Evolutionary conservation across 345 rosid genomes (phyloP).

Genomic region (Isatis tinctoria): DNA sequence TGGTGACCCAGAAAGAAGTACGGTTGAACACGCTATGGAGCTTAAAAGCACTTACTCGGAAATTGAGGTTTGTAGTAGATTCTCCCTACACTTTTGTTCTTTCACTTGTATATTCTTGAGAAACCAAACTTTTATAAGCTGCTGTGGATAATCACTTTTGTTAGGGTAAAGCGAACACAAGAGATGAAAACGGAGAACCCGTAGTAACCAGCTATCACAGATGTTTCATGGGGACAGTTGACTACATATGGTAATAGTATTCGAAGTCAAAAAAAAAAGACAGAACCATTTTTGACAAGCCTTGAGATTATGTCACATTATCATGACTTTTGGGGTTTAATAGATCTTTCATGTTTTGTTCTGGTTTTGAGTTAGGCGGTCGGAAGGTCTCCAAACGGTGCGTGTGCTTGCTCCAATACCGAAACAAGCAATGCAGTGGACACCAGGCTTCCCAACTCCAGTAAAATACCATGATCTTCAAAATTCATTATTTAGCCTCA

Average conservation of each 20-base stretch:
- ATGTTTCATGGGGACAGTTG: constrained; percentile 90
- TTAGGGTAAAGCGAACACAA: constrained; percentile 65
- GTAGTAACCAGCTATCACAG: constrained; percentile 84
- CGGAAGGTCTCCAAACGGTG: constrained; percentile 80
- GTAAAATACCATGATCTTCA: constrained; percentile 29
- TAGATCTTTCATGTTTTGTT: not conserved
- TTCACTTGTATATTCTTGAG: not conserved
- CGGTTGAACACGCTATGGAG: constrained; percentile 63
- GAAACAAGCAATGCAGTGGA: constrained; percentile 86
- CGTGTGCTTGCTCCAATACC: constrained; percentile 90
- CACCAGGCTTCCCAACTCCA: constrained; percentile 90
- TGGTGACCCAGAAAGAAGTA: constrained; percentile 50
- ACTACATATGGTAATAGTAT: constrained; percentile 72
- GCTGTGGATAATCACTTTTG: constrained; percentile 14
- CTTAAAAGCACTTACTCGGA: constrained; percentile 82
- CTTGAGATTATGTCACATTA: not conserved
- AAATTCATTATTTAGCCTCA: not conserved
- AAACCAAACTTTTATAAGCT: not conserved
- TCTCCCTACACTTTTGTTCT: not conserved
- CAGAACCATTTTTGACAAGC: not conserved
- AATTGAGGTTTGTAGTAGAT: constrained; percentile 54
- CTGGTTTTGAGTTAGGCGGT: constrained; percentile 51
- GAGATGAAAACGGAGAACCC: constrained; percentile 78
- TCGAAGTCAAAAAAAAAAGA: not conserved
- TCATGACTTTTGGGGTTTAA: not conserved